Conservation (phyloP, 2,329 filamentous ascomycete species). For the Alternaria dauci region DNA sequence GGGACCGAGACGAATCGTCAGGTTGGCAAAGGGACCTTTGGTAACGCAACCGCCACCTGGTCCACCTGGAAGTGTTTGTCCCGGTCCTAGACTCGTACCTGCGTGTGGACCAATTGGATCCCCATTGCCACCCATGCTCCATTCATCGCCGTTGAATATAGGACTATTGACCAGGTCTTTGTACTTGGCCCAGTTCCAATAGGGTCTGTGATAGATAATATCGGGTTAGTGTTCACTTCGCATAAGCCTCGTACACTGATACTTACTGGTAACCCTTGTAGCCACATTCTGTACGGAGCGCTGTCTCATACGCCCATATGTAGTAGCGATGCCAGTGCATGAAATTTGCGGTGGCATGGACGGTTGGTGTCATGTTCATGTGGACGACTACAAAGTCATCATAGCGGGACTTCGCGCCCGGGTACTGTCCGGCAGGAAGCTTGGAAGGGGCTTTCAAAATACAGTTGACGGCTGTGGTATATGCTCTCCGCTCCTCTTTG, state of each 20-base stretch:
- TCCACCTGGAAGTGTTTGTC: slow-evolving; percentile 54
- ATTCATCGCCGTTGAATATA: slow-evolving; percentile 65
- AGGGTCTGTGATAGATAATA: slow-evolving; percentile 40
- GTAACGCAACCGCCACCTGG: slow-evolving; percentile 65
- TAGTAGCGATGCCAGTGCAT: slow-evolving; percentile 55
- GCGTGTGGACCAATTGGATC: slow-evolving; percentile 34
- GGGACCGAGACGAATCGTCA: slow-evolving; percentile 58
- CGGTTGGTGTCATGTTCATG: slow-evolving; percentile 44
- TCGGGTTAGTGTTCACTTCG: neutral
- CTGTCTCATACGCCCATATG: slow-evolving; percentile 54
- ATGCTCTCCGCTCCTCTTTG: slow-evolving; percentile 42
- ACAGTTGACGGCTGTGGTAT: slow-evolving; percentile 47
- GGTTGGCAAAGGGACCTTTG: slow-evolving; percentile 60
- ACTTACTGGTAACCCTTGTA: slow-evolving; percentile 49
- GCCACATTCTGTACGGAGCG: slow-evolving; percentile 53
- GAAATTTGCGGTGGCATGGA: slow-evolving; percentile 44
- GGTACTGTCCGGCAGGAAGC: slow-evolving; percentile 35
- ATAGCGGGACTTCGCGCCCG: slow-evolving; percentile 44
- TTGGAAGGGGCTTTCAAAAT: slow-evolving; percentile 39
- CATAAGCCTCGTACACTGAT: neutral
- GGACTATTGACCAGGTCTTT: slow-evolving; percentile 57
- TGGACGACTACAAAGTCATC: slow-evolving; percentile 48
- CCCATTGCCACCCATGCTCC: slow-evolving; percentile 59
- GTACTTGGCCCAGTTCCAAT: slow-evolving; percentile 64
- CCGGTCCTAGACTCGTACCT: slow-evolving; percentile 22